Evolutionary conservation across 139 green algal species (phyloP), one percentile per base, ranked within the genome.

Genomic region (Chlamydomonas sphaeroides): DNA sequence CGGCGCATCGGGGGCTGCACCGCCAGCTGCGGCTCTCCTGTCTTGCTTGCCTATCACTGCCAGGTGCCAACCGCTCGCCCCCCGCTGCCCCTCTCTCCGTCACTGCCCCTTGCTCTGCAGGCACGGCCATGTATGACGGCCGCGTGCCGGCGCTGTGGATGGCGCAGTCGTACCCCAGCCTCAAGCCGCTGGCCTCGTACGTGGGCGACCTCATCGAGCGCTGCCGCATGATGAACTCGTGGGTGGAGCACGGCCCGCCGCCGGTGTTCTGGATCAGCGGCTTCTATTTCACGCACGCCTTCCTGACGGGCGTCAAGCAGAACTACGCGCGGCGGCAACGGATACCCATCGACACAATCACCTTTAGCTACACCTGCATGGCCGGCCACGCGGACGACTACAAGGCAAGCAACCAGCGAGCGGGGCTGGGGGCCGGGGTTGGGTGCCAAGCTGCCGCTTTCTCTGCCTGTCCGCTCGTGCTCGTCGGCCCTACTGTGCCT

Each of bases 261-360:
- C 17, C 89, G 2, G 84, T 91, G 56, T 96, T 93, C 88, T 97
- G 93, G 93, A 91, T 97, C 74, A 90, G 67, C n/a, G 93, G 93
- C 72, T 97, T 97, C 87, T 97, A 90, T 89, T 97, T 97, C 91
- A 94, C 93, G 39, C 93, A 96, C 70, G 94, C 91, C 30, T 94
- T 95, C 87, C 77, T 94, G n/a, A 94, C 92, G 28, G 93, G 89
- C 51, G 88, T 92, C 35, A 94, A 95, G 85, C 94, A 97, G 88
- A 96, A 96, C 89, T 95, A 86, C 78, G 94, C 94, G 30, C 86
- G 94, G 45, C 89, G 91, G 78, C 84, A 91, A 74, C 69, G 71
- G 42, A 90, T 94, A 61, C 88, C 92, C 59, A 95, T 95, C 63
- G 92, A 95, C 81, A 88, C 89, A 67, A 88, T 97, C 65, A 90